Percentiles rank a stretch among this genome's conserved stretches.
Evolutionary conservation across 805 yeast species (phyloP).

Genomic region (Wickerhamomyces strasburgensis): DNA sequence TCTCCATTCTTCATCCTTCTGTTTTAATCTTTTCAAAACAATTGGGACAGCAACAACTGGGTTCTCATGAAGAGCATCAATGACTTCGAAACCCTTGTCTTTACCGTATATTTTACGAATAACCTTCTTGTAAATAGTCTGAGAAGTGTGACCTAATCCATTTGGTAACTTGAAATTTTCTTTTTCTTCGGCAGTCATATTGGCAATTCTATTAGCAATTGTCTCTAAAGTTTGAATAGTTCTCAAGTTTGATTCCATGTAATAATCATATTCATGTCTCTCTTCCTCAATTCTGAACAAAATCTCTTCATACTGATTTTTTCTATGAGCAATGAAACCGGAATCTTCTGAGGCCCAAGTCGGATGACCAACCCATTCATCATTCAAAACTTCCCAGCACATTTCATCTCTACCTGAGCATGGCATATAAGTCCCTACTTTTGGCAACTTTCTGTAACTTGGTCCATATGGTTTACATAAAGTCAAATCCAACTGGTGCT

Average conservation of each 20-base stretch:
- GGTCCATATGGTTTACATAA: constrained; percentile 95
- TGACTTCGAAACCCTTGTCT: constrained; percentile 93
- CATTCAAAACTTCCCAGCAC: constrained; percentile 98
- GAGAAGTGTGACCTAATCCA: constrained; percentile 88
- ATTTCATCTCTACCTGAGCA: constrained; percentile 97
- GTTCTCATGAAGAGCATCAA: constrained; percentile 90
- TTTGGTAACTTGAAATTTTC: constrained; percentile 81
- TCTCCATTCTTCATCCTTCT: constrained; percentile 98
- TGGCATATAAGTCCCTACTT: constrained; percentile 92
- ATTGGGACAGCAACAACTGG: constrained; percentile 96
- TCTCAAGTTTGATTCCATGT: constrained; percentile 90
- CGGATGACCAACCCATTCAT: constrained; percentile 99
- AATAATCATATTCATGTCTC: constrained; percentile 93
- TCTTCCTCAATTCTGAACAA: constrained; percentile 94
- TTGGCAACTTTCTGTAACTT: constrained; percentile 87
- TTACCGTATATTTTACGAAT: constrained; percentile 88
- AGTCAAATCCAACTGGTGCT: constrained; percentile 85
- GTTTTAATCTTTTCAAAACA: constrained; percentile 86
- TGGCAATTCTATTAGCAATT: constrained; percentile 87
- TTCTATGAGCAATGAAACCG: constrained; percentile 97
- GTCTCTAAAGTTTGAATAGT: constrained; percentile 95
- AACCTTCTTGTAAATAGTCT: constrained; percentile 89
- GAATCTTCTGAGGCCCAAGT: constrained; percentile 99
- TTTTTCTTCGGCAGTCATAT: constrained; percentile 89
- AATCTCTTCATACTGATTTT: constrained; percentile 96